Evolutionary conservation across 345 rosid genomes (phyloP).

Genomic region (Lepidium aucheri): DNA sequence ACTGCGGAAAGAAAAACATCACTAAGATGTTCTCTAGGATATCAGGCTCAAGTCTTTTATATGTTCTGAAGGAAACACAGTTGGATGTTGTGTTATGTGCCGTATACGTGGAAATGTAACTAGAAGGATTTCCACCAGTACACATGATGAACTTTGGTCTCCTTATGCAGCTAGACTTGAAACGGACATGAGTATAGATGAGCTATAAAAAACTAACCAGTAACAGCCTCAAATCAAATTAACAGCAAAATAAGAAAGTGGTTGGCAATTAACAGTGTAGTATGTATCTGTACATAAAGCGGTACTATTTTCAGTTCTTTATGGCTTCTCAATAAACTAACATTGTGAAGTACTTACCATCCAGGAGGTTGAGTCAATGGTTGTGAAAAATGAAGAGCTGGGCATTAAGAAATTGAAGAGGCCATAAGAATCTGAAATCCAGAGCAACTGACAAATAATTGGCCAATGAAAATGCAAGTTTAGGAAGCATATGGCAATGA

Average conservation of each 20-base stretch:
- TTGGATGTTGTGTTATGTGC: slow-evolving; percentile 52
- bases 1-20: slow-evolving; percentile 33
- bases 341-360: slow-evolving; percentile 50
- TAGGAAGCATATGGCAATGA: neutral
- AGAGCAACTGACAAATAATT: slow-evolving; percentile 5
- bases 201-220: neutral
- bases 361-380: slow-evolving; percentile 73
- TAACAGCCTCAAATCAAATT: neutral
- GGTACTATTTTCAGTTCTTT: neutral
- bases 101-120: slow-evolving; percentile 60
- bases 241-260: neutral
- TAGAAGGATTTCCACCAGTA: slow-evolving; percentile 72
- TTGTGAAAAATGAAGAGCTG: slow-evolving; percentile 73
- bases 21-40: neutral
- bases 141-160: slow-evolving; percentile 83
- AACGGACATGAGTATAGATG: neutral
- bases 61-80: slow-evolving; percentile 26
- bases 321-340: neutral
- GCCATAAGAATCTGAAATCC: slow-evolving; percentile 69
- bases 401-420: slow-evolving; percentile 73
- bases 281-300: neutral
- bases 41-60: neutral
- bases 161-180: slow-evolving; percentile 72
- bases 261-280: neutral
- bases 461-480: neutral